Evolutionary conservation across 164 flowering plant species (phyloP).

Genomic region (Vitis rotundifolia): DNA sequence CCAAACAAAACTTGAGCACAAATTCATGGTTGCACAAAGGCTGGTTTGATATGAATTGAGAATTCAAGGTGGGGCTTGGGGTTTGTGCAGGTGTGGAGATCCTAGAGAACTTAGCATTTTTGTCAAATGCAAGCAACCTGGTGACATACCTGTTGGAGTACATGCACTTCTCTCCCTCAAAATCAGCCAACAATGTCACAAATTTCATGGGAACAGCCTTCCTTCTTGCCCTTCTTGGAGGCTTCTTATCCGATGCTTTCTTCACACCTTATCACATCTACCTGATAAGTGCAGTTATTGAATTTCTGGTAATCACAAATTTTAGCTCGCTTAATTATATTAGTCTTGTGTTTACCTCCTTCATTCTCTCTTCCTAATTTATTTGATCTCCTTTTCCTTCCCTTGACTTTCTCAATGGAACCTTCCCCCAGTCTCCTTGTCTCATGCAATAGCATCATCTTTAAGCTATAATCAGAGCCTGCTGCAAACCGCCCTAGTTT

Average conservation of each 20-base stretch:
- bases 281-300: conserved; percentile 43
- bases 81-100: conserved; percentile 46
- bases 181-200: conserved; percentile 59
- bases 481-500: background rate
- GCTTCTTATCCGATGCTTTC: conserved; percentile 68
- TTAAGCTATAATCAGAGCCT: background rate
- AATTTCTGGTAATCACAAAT: conserved; percentile 29
- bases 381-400: too few species aligned
- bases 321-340: conserved; percentile 6
- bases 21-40: background rate
- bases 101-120: conserved; percentile 62
- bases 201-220: conserved; percentile 81
- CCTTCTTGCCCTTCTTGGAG: conserved; percentile 72
- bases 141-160: conserved; percentile 43
- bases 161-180: conserved; percentile 57
- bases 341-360: background rate
- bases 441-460: background rate
- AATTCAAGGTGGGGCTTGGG: background rate
- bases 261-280: conserved; percentile 49
- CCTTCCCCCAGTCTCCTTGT: too few species aligned
- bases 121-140: conserved; percentile 74
- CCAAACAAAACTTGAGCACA: too few species aligned
- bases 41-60: conserved; percentile 3
- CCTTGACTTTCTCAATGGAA: too few species aligned
- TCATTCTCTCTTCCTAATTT: background rate